These are phyloP conservation scores for Aureobasidium sp. DNA, from an alignment of 2,329 filamentous ascomycete species.

Conservation along the genomic window DNA sequence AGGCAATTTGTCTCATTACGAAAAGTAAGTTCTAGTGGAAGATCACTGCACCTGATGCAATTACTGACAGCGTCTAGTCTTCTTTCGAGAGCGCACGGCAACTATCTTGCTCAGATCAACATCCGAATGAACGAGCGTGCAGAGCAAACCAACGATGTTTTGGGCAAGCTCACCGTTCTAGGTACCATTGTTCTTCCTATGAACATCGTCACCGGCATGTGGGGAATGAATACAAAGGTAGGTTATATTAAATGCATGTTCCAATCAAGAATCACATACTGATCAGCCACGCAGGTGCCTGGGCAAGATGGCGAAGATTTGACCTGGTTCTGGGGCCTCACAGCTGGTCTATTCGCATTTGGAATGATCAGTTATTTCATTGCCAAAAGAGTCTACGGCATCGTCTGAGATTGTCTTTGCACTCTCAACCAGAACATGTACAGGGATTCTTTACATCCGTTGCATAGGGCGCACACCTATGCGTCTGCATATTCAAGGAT, in stretches of 20 bases:
- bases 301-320: constrained; percentile 74
- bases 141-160: constrained; percentile 89
- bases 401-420: constrained; percentile 50
- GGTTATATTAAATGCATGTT: not conserved
- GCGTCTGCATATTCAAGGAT: too few species aligned
- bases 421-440: not conserved
- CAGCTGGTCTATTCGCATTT: constrained; percentile 69
- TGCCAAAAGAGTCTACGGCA: constrained; percentile 76
- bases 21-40: constrained; percentile 59
- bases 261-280: not conserved
- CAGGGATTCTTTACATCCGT: too few species aligned
- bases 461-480: too few species aligned
- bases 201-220: constrained; percentile 98
- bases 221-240: constrained; percentile 78
- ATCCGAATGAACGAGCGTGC: constrained; percentile 98
- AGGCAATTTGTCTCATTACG: constrained; percentile 88
- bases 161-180: constrained; percentile 89
- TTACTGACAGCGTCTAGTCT: constrained; percentile 50
- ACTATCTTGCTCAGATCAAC: constrained; percentile 99
- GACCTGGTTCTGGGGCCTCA: constrained; percentile 51
- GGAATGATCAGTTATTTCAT: constrained; percentile 72
- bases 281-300: constrained; percentile 52
- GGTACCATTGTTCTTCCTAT: constrained; percentile 96
- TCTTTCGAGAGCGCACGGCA: constrained; percentile 82
- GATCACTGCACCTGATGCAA: not conserved